Evolutionary conservation across 2,329 filamentous ascomycete species (phyloP).

Genomic region (Didymella segeticola): DNA sequence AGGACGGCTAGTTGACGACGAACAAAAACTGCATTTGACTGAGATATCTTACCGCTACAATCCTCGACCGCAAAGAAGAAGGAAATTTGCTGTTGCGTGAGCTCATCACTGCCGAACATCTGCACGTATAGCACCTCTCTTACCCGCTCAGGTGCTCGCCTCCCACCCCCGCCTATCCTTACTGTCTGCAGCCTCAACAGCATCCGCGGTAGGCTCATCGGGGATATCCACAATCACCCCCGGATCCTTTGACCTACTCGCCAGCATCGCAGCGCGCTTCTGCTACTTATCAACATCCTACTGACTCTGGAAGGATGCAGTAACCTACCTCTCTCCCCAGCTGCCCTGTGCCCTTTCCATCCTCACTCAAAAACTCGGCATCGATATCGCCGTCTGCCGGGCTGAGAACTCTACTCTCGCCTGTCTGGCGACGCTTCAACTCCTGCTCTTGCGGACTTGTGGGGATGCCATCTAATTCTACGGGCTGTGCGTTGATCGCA

Average conservation of each 20-base stretch:
- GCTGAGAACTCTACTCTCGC: constrained; percentile 18
- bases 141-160: background rate
- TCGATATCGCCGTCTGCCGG: constrained; percentile 39
- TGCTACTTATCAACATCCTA: constrained; percentile 24
- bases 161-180: constrained; percentile 21
- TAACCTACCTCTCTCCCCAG: constrained; percentile 35
- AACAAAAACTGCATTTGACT: background rate
- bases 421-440: constrained; percentile 27
- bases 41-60: background rate
- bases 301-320: too few relatives aligned
- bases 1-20: background rate
- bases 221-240: constrained; percentile 56
- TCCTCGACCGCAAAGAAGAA: background rate
- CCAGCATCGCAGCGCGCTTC: constrained; percentile 49
- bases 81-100: background rate
- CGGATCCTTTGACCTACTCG: constrained; percentile 49
- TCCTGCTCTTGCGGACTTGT: constrained; percentile 37
- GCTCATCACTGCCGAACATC: background rate
- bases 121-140: background rate
- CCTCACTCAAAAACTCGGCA: constrained; percentile 38
- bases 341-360: constrained; percentile 22
- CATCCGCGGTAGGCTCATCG: constrained; percentile 52
- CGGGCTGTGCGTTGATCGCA: constrained; percentile 52
- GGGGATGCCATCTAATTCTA: constrained; percentile 52
- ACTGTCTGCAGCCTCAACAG: constrained; percentile 48